A percentile compares a stretch with the other conserved stretches of the same genome.
phyloP scores from a whole-genome alignment of 2,329 filamentous ascomycete genomes.

The Dactylellina cionopaga region DNA sequence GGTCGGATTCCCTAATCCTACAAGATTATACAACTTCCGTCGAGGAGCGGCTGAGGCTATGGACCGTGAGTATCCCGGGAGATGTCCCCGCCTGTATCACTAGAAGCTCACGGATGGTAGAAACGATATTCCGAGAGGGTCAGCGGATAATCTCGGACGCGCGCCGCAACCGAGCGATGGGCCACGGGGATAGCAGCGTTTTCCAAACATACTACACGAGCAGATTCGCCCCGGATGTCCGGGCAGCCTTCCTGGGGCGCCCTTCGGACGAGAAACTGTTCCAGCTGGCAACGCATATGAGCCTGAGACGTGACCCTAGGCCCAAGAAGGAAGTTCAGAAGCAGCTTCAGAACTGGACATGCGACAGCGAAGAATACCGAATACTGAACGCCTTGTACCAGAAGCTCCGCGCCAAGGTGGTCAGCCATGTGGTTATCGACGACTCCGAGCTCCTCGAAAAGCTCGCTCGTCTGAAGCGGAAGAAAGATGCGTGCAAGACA shows the following conservation, averaged over 20 bases:
- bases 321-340: conserved; percentile 1
- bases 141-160: neutral
- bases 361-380: neutral
- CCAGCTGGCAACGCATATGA: conserved; percentile 15
- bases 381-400: neutral
- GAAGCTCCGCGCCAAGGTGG: neutral
- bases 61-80: conserved; percentile 2
- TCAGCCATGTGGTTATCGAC: neutral
- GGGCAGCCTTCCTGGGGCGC: neutral
- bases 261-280: conserved; percentile 1
- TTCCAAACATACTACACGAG: conserved; percentile 7
- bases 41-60: conserved; percentile 6
- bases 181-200: neutral
- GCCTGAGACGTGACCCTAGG: neutral
- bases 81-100: neutral
- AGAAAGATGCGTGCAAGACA: conserved; percentile 3
- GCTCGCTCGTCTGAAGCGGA: neutral
- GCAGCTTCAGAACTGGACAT: conserved; percentile 2
- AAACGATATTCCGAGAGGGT: conserved; percentile 3
- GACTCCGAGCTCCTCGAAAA: neutral
- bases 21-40: conserved; percentile 9
- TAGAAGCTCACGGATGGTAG: neutral
- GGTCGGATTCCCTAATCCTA: conserved; percentile 5
- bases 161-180: conserved; percentile 1
- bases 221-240: conserved; percentile 5